Evolutionary conservation across 345 rosid species (phyloP).

Genomic region (rapeseed (Brassica napus)): Da-Ae NC_063439.1:9100501-9101000

Average conservation of each 20-base stretch:
- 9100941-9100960: too few species aligned
- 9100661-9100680: neutral
- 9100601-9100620: neutral
- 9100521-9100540: neutral
- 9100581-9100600: neutral
- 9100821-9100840: too few species aligned
- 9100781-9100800: neutral
- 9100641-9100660: neutral
- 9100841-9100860: too few species aligned
- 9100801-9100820: neutral
- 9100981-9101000: too few species aligned
- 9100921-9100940: too few species aligned
- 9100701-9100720: neutral
- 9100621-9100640: neutral
- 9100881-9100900: too few species aligned
- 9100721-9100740: neutral
- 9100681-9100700: constrained; percentile 11
- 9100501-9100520: neutral
- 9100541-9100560: neutral
- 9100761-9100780: neutral
- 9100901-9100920: too few species aligned
- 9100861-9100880: too few species aligned
- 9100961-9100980: too few species aligned
- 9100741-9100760: neutral
- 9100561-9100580: neutral